Percentiles rank a stretch among this genome's conserved stretches.
These are phyloP conservation scores for Dianthus caryophyllus DNA, from an alignment of 148 eudicot genomes.

Conservation along the genomic window DNA sequence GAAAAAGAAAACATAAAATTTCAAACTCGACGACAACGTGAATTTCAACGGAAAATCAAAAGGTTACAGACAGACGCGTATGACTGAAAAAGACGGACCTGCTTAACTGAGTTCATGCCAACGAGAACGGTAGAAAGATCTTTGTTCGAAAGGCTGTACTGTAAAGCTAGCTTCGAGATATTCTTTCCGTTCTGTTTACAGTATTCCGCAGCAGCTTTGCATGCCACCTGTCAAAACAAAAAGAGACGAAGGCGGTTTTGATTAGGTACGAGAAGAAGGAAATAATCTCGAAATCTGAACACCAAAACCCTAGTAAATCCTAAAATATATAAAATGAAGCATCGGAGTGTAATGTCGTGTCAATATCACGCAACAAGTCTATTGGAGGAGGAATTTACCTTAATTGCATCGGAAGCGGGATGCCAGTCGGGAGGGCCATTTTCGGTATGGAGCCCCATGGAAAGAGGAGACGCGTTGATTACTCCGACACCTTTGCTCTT, in stretches of 20 bases:
- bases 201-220: constrained; percentile 73
- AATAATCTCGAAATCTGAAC: background rate
- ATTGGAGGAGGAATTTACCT: constrained; percentile 36
- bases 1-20: background rate
- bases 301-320: background rate
- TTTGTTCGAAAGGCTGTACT: constrained; percentile 83
- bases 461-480: constrained; percentile 90
- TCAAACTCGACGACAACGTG: background rate
- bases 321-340: too few species aligned
- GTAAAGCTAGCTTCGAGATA: constrained; percentile 84
- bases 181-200: constrained; percentile 76
- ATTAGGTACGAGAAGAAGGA: too few species aligned
- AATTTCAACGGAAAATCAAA: background rate
- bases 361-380: too few species aligned
- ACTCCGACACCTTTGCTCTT: constrained; percentile 93
- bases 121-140: constrained; percentile 82
- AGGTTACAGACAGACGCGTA: background rate
- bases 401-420: constrained; percentile 84
- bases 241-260: background rate
- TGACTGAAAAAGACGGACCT: constrained; percentile 40
- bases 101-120: constrained; percentile 84
- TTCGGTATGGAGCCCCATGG: constrained; percentile 99
- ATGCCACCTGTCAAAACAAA: constrained; percentile 53
- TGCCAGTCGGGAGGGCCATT: constrained; percentile 97
- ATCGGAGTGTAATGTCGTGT: too few species aligned